phyloP scores from a whole-genome alignment of 1,284 basidiomycete genomes.

The Malassezia cuniculi region DNA sequence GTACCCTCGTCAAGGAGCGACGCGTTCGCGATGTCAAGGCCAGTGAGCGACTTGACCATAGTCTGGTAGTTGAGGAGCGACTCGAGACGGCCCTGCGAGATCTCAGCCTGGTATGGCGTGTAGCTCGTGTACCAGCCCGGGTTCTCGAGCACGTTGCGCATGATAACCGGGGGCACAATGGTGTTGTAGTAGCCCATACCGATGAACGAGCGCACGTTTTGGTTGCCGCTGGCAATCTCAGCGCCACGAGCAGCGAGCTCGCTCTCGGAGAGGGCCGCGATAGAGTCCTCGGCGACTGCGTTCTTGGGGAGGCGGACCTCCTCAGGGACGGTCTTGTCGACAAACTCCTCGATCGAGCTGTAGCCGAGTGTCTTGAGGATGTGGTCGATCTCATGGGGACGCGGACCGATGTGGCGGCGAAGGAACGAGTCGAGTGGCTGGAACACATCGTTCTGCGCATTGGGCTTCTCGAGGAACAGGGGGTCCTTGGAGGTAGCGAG shows the following conservation, averaged over 20 bases:
- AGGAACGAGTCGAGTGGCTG: conserved; percentile 37
- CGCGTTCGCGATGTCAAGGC: conserved; percentile 62
- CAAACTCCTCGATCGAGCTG: conserved; percentile 30
- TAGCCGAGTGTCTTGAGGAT: conserved; percentile 40
- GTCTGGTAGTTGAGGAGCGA: conserved; percentile 95
- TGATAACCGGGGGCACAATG: conserved; percentile 37
- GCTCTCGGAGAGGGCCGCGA: conserved; percentile 61
- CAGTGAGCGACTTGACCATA: conserved; percentile 84
- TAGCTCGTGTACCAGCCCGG: conserved; percentile 98
- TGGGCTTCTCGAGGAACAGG: conserved; percentile 1
- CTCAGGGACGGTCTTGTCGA: conserved; percentile 34
- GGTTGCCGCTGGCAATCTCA: conserved; percentile 64
- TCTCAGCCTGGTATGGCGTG: conserved; percentile 79
- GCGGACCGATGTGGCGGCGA: conserved; percentile 35
- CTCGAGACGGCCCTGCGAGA: conserved; percentile 82
- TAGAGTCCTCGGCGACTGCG: conserved; percentile 54
- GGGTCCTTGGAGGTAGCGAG: background rate
- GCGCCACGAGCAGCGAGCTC: conserved; percentile 67
- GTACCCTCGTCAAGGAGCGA: conserved; percentile 43
- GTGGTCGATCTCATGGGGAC: conserved; percentile 24
- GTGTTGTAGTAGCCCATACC: conserved; percentile 83
- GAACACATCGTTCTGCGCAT: conserved; percentile 16
- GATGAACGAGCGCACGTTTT: conserved; percentile 78
- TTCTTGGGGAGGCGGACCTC: conserved; percentile 50
- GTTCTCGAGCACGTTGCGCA: conserved; percentile 60